Base-by-base conservation (phyloP, 2,329 filamentous ascomycete genomes). In the Dichotomopilus funicola region DNA sequence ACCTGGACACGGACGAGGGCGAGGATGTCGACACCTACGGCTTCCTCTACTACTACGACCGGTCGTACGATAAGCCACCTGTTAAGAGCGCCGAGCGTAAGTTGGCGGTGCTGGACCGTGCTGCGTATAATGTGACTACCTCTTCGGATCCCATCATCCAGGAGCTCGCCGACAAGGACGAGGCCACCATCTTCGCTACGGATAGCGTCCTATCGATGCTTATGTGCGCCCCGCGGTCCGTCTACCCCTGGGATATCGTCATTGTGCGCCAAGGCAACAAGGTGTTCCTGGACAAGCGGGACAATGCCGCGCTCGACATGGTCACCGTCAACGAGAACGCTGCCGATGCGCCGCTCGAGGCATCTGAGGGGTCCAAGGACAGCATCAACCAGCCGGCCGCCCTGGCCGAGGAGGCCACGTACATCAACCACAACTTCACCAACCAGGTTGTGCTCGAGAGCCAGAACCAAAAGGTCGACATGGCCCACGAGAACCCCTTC, bases 401-500 rank as follows among this genome's bases (percentile, higher is more conserved):
- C 53, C 85, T 99, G 56, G 92, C 95, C 68, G 87, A 96, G 73
- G 94, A 99, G 76, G 94, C 94, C 54, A 99, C 94, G 51, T 95
- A 96, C 78, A 99, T 99, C 82, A 99, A 99, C 83, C 94, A 97
- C 82, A 95, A 97, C 79, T 99, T 99, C 73, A 88, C 90, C 65
- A 89, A 95, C 73, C 94, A 99, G 78, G 90, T 95, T 51, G 91
- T 99, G 63, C 74, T 83, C 65, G 94, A 99, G 78, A 87, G 80
- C 64, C 83, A 90, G 61, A 80, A 77, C 60, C 77, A 83, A 70
- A 95, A 94, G 79, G 79, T 91, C 62, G 82, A 88, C 65, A 94
- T 97, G 85, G 69, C 83, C 57, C 80, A 96, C 76, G 85, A 88
- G 70, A 96, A 97, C 77, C 94, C 94, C 67, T 99, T 99, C 83